These are phyloP conservation scores for Trapa incisa DNA, from an alignment of 345 rosid genomes.

Conservation along the genomic window DNA sequence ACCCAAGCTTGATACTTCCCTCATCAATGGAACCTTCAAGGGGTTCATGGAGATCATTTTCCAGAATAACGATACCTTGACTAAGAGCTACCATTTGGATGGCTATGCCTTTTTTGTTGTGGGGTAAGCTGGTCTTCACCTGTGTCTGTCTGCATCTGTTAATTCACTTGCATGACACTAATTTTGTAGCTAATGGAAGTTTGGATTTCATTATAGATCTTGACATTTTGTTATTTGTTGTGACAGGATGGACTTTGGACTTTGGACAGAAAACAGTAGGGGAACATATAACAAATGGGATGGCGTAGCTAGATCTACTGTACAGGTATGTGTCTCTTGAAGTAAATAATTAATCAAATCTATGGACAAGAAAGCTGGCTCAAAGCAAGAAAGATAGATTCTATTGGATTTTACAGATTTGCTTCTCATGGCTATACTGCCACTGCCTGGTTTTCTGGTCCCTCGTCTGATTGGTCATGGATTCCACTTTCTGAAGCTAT, in stretches of 20 bases:
- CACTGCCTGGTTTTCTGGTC: neutral
- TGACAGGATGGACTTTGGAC: conserved; percentile 83
- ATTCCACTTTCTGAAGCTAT: neutral
- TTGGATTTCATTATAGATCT: neutral
- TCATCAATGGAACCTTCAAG: conserved; percentile 75
- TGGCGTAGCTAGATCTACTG: conserved; percentile 72
- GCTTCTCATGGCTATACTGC: neutral
- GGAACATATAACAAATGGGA: conserved; percentile 83
- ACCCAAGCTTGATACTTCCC: conserved; percentile 66
- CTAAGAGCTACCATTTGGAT: conserved; percentile 83
- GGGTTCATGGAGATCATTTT: conserved; percentile 84
- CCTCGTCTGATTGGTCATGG: too few species aligned
- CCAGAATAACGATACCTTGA: conserved; percentile 67
- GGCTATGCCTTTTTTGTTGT: conserved; percentile 91
- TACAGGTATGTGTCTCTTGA: conserved; percentile 35
- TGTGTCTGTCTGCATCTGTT: neutral
- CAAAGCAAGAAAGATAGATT: neutral
- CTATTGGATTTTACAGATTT: neutral
- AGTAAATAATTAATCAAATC: neutral
- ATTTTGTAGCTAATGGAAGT: neutral
- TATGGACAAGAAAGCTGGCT: neutral
- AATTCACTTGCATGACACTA: neutral
- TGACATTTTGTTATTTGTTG: conserved; percentile 6
- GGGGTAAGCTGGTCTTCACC: conserved; percentile 42
- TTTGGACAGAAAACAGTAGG: conserved; percentile 90